Conservation (phyloP, 306 rosid genomes). For the Acacia crassicarpa region DNA sequence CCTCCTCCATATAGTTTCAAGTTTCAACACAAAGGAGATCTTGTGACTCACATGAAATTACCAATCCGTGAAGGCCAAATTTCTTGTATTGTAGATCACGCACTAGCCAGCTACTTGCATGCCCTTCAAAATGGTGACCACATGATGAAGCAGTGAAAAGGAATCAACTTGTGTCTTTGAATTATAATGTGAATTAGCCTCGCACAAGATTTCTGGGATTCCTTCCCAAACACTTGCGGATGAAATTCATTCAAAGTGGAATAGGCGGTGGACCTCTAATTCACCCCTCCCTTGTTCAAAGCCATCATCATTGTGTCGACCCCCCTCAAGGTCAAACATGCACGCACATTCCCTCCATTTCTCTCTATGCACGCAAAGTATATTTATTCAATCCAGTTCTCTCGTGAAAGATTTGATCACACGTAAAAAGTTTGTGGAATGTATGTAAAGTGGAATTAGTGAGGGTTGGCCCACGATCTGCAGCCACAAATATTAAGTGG, state of each 20-base stretch:
- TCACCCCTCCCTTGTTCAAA: conserved; percentile 31
- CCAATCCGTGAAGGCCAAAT: neutral
- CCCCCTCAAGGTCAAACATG: conserved; percentile 30
- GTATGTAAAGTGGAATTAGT: conserved; percentile 27
- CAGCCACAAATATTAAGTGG: conserved; percentile 26
- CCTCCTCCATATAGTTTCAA: neutral
- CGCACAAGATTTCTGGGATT: conserved; percentile 28
- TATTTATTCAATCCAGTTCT: neutral
- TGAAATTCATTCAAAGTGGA: conserved; percentile 38
- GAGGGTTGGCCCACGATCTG: conserved; percentile 26
- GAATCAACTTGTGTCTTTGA: conserved; percentile 24
- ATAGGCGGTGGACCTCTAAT: conserved; percentile 38
- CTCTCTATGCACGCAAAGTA: neutral
- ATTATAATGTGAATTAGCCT: conserved; percentile 29
- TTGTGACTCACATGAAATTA: neutral
- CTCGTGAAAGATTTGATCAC: conserved; percentile 31
- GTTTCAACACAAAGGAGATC: conserved; percentile 3
- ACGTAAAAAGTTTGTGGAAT: conserved; percentile 40
- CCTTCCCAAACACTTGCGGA: conserved; percentile 35
- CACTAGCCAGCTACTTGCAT: neutral
- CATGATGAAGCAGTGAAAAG: conserved; percentile 1
- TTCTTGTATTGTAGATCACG: neutral
- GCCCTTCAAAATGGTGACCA: neutral
- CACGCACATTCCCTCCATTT: neutral
- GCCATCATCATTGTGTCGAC: conserved; percentile 41